A percentile compares a stretch with the other conserved stretches of the same genome.
Evolutionary conservation across 2,329 filamentous ascomycete species (phyloP).

Genomic region (Aspergillus calidoustus): DNA sequence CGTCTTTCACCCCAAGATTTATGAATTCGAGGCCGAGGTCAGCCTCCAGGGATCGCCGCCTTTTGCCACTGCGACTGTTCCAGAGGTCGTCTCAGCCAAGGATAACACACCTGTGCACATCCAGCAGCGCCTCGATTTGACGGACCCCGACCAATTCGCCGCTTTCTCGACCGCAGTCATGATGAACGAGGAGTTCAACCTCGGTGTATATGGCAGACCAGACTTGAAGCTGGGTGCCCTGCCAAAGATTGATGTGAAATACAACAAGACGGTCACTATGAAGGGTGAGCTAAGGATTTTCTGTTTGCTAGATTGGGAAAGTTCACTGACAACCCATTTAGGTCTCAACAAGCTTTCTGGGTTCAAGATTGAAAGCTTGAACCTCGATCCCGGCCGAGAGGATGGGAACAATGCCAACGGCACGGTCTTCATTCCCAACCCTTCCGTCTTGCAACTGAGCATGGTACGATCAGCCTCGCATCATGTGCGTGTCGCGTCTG

Average conservation of each 20-base stretch:
- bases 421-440: slow-evolving; percentile 62
- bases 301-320: neutral
- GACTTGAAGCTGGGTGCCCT: slow-evolving; percentile 56
- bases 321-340: slow-evolving; percentile 31
- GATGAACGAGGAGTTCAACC: slow-evolving; percentile 52
- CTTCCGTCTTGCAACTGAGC: slow-evolving; percentile 59
- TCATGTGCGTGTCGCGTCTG: neutral
- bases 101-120: slow-evolving; percentile 49
- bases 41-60: slow-evolving; percentile 49
- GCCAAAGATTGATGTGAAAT: slow-evolving; percentile 56
- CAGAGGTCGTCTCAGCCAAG: slow-evolving; percentile 46
- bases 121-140: slow-evolving; percentile 51
- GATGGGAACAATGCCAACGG: slow-evolving; percentile 61
- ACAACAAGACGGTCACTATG: slow-evolving; percentile 62
- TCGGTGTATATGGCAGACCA: slow-evolving; percentile 58
- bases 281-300: slow-evolving; percentile 51
- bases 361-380: slow-evolving; percentile 55
- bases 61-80: slow-evolving; percentile 54
- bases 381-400: slow-evolving; percentile 46
- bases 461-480: slow-evolving; percentile 43
- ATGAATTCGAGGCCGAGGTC: slow-evolving; percentile 57
- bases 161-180: slow-evolving; percentile 56
- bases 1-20: slow-evolving; percentile 59
- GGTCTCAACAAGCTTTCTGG: slow-evolving; percentile 62
- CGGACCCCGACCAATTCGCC: slow-evolving; percentile 51